phyloP scores from a whole-genome alignment of 768 basidiomycete genomes.

The Lactarius hengduanensis region DNA sequence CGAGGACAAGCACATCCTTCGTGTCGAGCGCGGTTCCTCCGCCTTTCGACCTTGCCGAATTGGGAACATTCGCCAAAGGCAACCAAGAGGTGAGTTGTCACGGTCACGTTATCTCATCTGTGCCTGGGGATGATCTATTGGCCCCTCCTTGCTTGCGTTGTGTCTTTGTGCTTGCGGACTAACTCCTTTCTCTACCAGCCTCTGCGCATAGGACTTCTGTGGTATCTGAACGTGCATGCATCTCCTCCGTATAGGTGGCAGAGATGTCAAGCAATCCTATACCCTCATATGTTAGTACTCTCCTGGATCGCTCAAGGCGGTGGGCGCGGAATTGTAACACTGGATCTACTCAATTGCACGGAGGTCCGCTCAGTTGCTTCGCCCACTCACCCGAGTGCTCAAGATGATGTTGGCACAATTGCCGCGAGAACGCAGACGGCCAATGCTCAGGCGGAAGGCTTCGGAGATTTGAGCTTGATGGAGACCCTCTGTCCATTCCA shows the following conservation, averaged over 20 bases:
- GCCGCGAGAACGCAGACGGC: conserved; percentile 67
- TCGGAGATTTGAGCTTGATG: conserved; percentile 47
- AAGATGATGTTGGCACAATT: conserved; percentile 83
- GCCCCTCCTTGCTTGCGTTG: conserved; percentile 4
- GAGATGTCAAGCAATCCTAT: conserved; percentile 78
- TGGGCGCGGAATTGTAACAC: conserved; percentile 78
- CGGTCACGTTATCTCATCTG: conserved; percentile 11
- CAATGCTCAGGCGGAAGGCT: conserved; percentile 40
- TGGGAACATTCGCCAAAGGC: conserved; percentile 43
- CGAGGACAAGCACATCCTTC: conserved; percentile 28
- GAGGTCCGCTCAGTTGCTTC: conserved; percentile 83
- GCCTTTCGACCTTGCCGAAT: conserved; percentile 48
- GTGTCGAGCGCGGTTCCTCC: conserved; percentile 41
- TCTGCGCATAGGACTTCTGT: conserved; percentile 77
- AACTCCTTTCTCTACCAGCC: conserved; percentile 51
- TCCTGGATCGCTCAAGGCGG: conserved; percentile 87
- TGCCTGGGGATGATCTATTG: conserved; percentile 8
- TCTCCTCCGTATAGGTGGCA: conserved; percentile 75
- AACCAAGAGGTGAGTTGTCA: conserved; percentile 45
- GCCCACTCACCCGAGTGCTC: conserved; percentile 74
- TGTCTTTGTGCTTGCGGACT: conserved; percentile 24
- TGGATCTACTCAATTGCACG: conserved; percentile 84
- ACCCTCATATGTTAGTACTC: conserved; percentile 79
- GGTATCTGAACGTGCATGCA: conserved; percentile 93
- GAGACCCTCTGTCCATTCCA: conserved; percentile 88